Evolutionary conservation across 805 yeast genomes (phyloP), one percentile per base, ranked within the genome.

Genomic region (Alloascoidea africana): DNA sequence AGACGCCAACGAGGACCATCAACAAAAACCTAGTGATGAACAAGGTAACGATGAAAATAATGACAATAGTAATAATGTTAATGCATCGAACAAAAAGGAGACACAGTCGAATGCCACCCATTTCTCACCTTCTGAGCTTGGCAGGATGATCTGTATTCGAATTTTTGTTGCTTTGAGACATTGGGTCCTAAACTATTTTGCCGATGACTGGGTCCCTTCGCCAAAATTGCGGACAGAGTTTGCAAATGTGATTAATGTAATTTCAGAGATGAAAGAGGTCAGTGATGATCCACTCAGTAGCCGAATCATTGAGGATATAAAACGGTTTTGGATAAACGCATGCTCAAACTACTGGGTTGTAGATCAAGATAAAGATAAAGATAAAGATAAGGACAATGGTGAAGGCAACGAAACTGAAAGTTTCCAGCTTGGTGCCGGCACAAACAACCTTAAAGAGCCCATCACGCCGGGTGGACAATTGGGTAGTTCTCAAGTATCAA

Each of bases 101-200:
- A 30, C 15, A 3, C 14, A 16, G 23, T n/a, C n/a, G n/a, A n/a
- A n/a, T n/a, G n/a, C n/a, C n/a, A n/a, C n/a, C n/a, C n/a, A n/a
- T n/a, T n/a, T n/a, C n/a, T n/a, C 30, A 8, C 30, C 30, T 8
- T 8, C 13, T 8, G 65, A 64, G 42, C 50, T 67, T 2, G 94
- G 93, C 1, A 69, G 76, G 41, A 62, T 80, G 34, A 76, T 79
- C 2, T 61, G 83, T 8, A 68, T 87, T 27, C 66, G 97, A 48
- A 78, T 94, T 0, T 89, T 87, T 60, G 95, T 84, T 17, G 76
- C 81, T 18, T 47, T 91, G 33, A 70, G 96, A 49, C 94, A 84
- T 59, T 89, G 97, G 94, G 54, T 89, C 14, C 57, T 83, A 41
- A 89, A 87, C 55, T 87, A 83, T 54, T 91, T 85, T 49, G 66